These are phyloP conservation scores for Chlamydomonas applanata DNA, from an alignment of 139 green algal species.

Conservation along the genomic window DNA sequence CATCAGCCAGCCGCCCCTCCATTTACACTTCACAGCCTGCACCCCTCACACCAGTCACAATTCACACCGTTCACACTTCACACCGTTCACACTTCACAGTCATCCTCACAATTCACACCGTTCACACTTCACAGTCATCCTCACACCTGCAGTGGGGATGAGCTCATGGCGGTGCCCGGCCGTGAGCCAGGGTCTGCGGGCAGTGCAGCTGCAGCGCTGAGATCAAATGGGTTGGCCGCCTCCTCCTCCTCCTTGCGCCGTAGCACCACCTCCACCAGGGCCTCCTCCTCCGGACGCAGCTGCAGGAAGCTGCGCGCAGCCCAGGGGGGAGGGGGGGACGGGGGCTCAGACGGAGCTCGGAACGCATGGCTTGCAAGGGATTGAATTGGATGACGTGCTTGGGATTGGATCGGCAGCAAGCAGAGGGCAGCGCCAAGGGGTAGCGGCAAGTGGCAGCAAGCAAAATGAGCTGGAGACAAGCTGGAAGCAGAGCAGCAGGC, in stretches of 20 bases:
- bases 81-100: background rate
- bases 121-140: background rate
- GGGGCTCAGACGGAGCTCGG: too few species aligned
- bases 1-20: too few species aligned
- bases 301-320: slow-evolving; percentile 1
- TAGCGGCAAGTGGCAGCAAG: too few species aligned
- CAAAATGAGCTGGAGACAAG: too few species aligned
- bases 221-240: slow-evolving; percentile 13
- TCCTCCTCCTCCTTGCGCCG: slow-evolving; percentile 1
- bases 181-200: background rate
- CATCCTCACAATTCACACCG: background rate
- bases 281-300: slow-evolving; percentile 22
- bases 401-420: too few species aligned
- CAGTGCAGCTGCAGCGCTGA: background rate
- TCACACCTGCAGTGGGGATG: background rate
- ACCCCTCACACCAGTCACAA: background rate
- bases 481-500: too few species aligned
- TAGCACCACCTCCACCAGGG: slow-evolving; percentile 19
- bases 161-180: background rate
- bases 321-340: too few species aligned
- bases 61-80: background rate
- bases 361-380: too few species aligned
- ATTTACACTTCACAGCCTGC: background rate
- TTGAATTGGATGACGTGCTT: too few species aligned
- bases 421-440: too few species aligned